These are phyloP conservation scores for Sesbania bispinosa DNA, from an alignment of 306 rosid species.

Conservation along the genomic window DNA sequence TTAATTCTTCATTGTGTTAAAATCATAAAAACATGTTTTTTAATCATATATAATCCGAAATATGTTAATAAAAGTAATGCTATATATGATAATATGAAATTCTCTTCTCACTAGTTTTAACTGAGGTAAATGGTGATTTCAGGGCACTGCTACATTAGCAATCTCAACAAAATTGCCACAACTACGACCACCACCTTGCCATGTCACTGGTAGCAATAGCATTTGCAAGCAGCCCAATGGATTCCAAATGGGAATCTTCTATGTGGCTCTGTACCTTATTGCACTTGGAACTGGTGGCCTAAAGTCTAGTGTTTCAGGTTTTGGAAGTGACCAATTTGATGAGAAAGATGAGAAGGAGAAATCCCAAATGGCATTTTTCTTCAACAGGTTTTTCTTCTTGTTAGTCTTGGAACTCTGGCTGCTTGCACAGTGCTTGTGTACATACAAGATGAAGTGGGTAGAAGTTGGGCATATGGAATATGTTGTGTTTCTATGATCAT, in stretches of 20 bases:
- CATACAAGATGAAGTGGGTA: slow-evolving; percentile 76
- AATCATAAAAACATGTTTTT: no score
- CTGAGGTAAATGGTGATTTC: slow-evolving; percentile 11
- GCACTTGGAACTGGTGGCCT: slow-evolving; percentile 90
- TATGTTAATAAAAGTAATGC: no score
- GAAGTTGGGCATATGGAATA: slow-evolving; percentile 82
- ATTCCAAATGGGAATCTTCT: slow-evolving; percentile 78
- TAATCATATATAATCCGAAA: no score
- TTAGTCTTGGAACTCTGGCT: slow-evolving; percentile 70
- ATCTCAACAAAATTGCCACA: slow-evolving; percentile 60
- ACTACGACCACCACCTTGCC: slow-evolving; percentile 75
- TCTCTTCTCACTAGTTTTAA: neutral
- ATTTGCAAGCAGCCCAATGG: slow-evolving; percentile 66
- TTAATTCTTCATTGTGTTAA: no score
- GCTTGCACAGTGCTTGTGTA: slow-evolving; percentile 94
- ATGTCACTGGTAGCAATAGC: slow-evolving; percentile 13
- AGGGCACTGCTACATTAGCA: slow-evolving; percentile 81
- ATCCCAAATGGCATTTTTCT: slow-evolving; percentile 79
- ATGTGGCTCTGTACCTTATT: slow-evolving; percentile 61
- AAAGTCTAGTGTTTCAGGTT: slow-evolving; percentile 93
- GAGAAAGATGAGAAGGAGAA: slow-evolving; percentile 84
- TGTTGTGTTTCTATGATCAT: slow-evolving; percentile 64
- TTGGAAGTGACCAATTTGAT: slow-evolving; percentile 87
- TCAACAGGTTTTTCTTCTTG: slow-evolving; percentile 77
- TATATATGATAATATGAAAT: neutral